A percentile compares a stretch with the other conserved stretches of the same genome.
phyloP scores from a whole-genome alignment of 257 asterid genomes.

The Voacanga thouarsii region DNA sequence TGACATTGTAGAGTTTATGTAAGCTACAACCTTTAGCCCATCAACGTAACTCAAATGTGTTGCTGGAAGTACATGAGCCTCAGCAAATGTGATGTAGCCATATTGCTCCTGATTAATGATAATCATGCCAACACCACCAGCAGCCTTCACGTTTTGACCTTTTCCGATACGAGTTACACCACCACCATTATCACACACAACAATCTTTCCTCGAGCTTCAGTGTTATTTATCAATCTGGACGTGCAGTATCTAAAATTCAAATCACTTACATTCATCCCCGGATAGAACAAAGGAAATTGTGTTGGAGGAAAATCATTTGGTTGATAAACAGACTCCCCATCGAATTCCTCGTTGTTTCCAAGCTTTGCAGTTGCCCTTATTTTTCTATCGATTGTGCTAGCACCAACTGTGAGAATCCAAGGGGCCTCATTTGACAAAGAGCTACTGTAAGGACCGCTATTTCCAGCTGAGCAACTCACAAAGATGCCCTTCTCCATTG shows the following conservation, averaged over 20 bases:
- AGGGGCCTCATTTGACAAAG: constrained; percentile 11
- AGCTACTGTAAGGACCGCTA: background rate
- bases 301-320: background rate
- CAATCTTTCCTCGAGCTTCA: background rate
- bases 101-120: background rate
- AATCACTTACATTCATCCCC: background rate
- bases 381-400: constrained; percentile 14
- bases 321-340: background rate
- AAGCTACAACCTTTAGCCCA: background rate
- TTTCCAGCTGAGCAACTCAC: constrained; percentile 18
- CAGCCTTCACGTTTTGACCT: background rate
- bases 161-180: background rate
- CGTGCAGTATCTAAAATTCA: background rate
- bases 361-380: background rate
- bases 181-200: background rate
- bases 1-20: background rate
- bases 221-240: background rate
- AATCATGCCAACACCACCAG: constrained; percentile 10
- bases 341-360: constrained; percentile 12
- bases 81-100: background rate
- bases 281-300: constrained; percentile 2
- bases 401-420: constrained; percentile 20
- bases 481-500: constrained; percentile 12
- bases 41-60: background rate
- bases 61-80: constrained; percentile 6